Evolutionary conservation across 495 filamentous ascomycete species (phyloP).

Genomic region (Copromyces sp.): DNA sequence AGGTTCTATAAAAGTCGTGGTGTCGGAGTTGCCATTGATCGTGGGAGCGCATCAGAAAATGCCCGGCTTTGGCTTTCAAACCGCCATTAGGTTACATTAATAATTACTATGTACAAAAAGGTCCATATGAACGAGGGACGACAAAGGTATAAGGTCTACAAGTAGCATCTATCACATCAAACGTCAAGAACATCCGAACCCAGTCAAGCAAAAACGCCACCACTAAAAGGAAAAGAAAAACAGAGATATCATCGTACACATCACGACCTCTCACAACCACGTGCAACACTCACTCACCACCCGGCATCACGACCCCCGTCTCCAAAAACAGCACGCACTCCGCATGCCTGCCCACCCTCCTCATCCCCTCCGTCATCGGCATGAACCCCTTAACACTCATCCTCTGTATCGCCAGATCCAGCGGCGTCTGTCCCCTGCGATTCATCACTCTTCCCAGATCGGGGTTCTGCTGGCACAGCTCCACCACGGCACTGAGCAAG

Average conservation of each 20-base stretch:
- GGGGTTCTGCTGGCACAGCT: background rate
- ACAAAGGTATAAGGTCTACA: background rate
- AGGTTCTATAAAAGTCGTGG: background rate
- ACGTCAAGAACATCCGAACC: background rate
- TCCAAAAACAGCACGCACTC: constrained; percentile 2
- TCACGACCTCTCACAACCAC: too few relatives aligned
- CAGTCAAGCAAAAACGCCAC: background rate
- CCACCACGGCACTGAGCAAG: background rate
- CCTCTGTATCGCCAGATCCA: background rate
- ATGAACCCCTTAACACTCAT: background rate
- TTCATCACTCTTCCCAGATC: background rate
- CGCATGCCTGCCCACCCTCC: background rate
- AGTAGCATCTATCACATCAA: background rate
- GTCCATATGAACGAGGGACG: background rate
- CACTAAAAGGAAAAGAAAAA: background rate
- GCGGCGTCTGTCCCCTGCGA: background rate
- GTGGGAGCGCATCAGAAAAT: background rate
- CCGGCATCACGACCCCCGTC: background rate
- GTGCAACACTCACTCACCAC: background rate
- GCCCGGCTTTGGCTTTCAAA: too few relatives aligned
- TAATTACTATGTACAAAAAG: background rate
- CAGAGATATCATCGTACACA: background rate
- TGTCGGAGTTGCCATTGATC: background rate
- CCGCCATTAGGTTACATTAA: background rate
- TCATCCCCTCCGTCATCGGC: background rate